Evolutionary conservation across 2,329 filamentous ascomycete genomes (phyloP).

Genomic region (Nemania sp.): DNA sequence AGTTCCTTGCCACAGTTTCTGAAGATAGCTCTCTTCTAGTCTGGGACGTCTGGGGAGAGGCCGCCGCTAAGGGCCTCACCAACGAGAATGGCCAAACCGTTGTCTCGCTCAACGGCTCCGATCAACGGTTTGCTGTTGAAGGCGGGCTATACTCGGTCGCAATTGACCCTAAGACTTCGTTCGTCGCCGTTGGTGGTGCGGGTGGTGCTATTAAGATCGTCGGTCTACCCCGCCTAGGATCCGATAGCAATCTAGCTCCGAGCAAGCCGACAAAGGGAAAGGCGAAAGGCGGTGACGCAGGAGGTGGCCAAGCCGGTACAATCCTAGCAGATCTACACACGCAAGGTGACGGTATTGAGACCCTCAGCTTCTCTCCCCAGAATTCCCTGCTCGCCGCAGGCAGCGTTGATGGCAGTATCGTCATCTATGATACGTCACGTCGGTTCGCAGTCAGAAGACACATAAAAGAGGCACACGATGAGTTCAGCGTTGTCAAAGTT

Average conservation of each 20-base stretch:
- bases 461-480: constrained; percentile 85
- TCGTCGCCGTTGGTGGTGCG: constrained; percentile 88
- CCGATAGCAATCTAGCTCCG: constrained; percentile 41
- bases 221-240: constrained; percentile 76
- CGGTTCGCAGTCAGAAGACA: constrained; percentile 88
- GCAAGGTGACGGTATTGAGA: constrained; percentile 82
- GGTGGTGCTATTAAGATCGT: constrained; percentile 88
- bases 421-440: constrained; percentile 86
- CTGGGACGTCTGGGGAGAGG: constrained; percentile 89
- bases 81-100: constrained; percentile 72
- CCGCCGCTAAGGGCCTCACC: constrained; percentile 67
- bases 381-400: constrained; percentile 71
- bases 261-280: constrained; percentile 53
- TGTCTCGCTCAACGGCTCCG: constrained; percentile 79
- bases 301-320: constrained; percentile 59
- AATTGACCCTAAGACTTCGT: constrained; percentile 80
- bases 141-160: constrained; percentile 92
- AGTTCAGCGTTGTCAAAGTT: constrained; percentile 91
- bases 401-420: constrained; percentile 81
- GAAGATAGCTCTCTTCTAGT: constrained; percentile 92
- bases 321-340: constrained; percentile 87
- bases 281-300: constrained; percentile 55
- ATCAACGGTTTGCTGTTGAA: constrained; percentile 92
- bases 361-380: constrained; percentile 69
- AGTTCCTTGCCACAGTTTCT: constrained; percentile 85